phyloP scores from a whole-genome alignment of 1,284 basidiomycete genomes.

The Cryptococcus neoformans region DNA sequence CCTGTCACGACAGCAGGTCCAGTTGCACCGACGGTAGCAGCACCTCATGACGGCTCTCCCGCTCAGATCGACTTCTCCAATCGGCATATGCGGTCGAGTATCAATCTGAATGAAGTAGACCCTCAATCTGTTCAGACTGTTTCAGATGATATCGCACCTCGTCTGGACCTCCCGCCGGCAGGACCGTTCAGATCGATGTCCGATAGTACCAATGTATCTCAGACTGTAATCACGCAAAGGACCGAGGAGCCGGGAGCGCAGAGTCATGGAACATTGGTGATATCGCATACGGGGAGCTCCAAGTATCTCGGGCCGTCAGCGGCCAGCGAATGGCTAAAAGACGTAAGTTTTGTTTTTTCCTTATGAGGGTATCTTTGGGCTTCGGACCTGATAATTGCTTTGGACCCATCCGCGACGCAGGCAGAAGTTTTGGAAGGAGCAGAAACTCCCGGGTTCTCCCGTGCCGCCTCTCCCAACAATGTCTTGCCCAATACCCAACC shows the following conservation, averaged over 20 bases:
- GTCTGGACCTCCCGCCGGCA: neutral
- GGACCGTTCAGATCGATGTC: neutral
- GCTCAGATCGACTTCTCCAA: slow-evolving; percentile 16
- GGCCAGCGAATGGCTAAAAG: slow-evolving; percentile 38
- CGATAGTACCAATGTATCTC: no score
- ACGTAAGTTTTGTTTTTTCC: slow-evolving; percentile 4
- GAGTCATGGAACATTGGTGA: slow-evolving; percentile 37
- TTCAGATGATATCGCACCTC: neutral
- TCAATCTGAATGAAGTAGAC: neutral
- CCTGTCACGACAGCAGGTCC: no score
- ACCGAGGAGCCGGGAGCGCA: slow-evolving; percentile 15
- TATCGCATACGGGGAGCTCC: slow-evolving; percentile 27
- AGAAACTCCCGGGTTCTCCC: slow-evolving; percentile 1
- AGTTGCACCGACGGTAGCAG: no score
- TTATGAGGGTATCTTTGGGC: neutral
- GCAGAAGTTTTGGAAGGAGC: slow-evolving; percentile 19
- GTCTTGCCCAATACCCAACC: neutral
- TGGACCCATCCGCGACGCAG: no score
- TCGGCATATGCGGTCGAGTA: neutral
- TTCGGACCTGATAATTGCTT: slow-evolving; percentile 1
- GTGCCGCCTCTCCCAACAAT: no score
- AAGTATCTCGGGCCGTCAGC: slow-evolving; percentile 37
- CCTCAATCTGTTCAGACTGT: neutral
- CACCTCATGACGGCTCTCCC: no score
- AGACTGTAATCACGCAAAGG: neutral